Conservation (phyloP, 495 filamentous ascomycete genomes). For the Trichoderma erinaceum region DNA sequence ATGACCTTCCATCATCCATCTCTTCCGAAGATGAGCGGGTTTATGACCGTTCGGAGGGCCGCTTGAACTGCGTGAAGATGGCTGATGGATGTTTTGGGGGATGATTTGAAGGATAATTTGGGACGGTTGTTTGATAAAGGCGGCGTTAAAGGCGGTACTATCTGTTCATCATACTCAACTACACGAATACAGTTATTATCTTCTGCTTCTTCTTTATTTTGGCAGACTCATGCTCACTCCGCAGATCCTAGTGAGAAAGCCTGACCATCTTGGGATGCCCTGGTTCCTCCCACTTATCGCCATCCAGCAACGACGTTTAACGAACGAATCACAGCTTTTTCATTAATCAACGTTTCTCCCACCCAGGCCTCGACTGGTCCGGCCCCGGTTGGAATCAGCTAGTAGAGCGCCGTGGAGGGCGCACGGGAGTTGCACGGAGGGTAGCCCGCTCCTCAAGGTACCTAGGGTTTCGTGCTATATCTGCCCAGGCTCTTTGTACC, state of each 20-base stretch:
- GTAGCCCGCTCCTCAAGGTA: background rate
- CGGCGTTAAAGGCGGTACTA: too few relatives aligned
- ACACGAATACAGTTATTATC: too few relatives aligned
- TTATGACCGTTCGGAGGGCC: background rate
- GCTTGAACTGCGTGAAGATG: background rate
- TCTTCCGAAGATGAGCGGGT: background rate
- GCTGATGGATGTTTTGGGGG: background rate
- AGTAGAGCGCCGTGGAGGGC: background rate
- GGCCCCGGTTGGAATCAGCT: background rate
- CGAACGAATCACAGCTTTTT: background rate
- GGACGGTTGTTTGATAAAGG: too few relatives aligned
- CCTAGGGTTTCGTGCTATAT: background rate
- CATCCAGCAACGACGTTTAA: background rate
- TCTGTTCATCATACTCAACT: too few relatives aligned
- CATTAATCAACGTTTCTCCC: background rate
- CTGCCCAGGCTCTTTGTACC: background rate
- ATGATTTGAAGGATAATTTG: background rate
- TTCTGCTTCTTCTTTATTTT: too few relatives aligned
- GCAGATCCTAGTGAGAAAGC: background rate
- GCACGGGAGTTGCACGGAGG: constrained; percentile 5
- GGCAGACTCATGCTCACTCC: background rate
- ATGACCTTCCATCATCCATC: background rate
- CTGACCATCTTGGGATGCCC: background rate
- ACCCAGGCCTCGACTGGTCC: background rate
- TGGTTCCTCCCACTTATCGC: background rate